phyloP scores from a whole-genome alignment of 495 filamentous ascomycete genomes.

The Xanthoparmelia taractica region DNA sequence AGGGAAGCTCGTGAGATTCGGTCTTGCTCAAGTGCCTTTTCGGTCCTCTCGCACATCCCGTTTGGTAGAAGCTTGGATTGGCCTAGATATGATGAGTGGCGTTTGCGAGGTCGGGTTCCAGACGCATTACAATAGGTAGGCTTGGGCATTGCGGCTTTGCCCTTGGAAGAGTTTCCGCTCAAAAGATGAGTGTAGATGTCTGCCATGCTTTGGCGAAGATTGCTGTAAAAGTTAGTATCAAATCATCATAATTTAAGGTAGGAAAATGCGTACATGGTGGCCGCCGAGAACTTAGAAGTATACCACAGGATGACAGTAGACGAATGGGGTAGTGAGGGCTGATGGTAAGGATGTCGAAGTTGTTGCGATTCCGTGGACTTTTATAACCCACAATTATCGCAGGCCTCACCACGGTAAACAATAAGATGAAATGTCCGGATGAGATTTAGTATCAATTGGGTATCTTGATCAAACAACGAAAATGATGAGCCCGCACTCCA shows the following conservation, averaged over 20 bases:
- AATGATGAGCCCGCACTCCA: neutral
- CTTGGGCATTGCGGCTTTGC: neutral
- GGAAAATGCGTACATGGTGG: neutral
- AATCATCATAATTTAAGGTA: too few relatives aligned
- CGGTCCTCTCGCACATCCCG: neutral
- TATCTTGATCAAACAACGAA: constrained; percentile 9
- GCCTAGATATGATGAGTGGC: neutral
- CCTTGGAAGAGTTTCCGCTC: neutral
- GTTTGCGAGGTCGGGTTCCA: neutral
- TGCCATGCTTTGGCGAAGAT: neutral
- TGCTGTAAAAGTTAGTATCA: neutral
- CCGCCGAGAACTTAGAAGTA: neutral
- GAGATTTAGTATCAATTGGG: constrained; percentile 3
- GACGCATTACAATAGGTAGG: neutral
- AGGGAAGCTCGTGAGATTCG: neutral
- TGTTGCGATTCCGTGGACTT: neutral
- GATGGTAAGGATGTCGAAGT: neutral
- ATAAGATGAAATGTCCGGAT: neutral
- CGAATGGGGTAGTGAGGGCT: neutral
- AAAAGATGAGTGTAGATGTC: neutral
- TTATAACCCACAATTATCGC: neutral
- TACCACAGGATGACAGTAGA: neutral
- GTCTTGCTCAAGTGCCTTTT: neutral
- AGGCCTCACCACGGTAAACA: neutral
- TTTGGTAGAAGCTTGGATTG: neutral